Evolutionary conservation across 1,284 basidiomycete species (phyloP), one percentile per base, ranked within the genome.

Genomic region (Cryptococcus amylolentus): DNA sequence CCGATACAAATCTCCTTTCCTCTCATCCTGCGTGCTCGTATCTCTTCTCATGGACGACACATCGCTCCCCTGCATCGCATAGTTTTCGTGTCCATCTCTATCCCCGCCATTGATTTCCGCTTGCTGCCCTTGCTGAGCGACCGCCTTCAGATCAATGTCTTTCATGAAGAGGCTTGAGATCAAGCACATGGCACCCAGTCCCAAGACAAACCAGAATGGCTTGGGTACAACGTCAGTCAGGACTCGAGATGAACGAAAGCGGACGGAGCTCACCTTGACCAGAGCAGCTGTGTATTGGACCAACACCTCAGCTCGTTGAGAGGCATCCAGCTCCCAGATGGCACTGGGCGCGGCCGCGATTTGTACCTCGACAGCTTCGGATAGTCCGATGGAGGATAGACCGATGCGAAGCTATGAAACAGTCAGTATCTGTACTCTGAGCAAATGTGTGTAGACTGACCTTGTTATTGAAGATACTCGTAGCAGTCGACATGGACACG

Each of bases 401-500:
- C 44, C 46, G 18, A 42, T 16, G 12, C 55, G 56, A 28, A 64
- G 46, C 63, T 61, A 44, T 35, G 16, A 6, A 8, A 39, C 6
- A n/a, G 20, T 8, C 37, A 23, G 23, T 20, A 9, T 48, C 18
- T 27, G 44, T 43, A 13, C 35, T 52, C 26, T 44, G 18, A 57
- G 37, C 26, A 20, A 26, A 39, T 37, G 9, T 20, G 55, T 42
- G 26, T 16, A 5, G 27, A 42, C 55, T 54, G 26, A 66, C 63
- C 57, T 64, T 63, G 60, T 66, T 68, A 46, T 68, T 63, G 52
- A 68, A 68, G 12, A 68, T 53, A 43, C 54, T 65, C 3, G 67
- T 68, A 13, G 60, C 65, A 6, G 62, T 57, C n/a, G 62, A 58
- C 56, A 68, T 64, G 26, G 57, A 57, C 31, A 68, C 38, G 20